Base-by-base conservation (phyloP, 2,329 filamentous ascomycete species). In the Lasiodiplodia citricola region DNA sequence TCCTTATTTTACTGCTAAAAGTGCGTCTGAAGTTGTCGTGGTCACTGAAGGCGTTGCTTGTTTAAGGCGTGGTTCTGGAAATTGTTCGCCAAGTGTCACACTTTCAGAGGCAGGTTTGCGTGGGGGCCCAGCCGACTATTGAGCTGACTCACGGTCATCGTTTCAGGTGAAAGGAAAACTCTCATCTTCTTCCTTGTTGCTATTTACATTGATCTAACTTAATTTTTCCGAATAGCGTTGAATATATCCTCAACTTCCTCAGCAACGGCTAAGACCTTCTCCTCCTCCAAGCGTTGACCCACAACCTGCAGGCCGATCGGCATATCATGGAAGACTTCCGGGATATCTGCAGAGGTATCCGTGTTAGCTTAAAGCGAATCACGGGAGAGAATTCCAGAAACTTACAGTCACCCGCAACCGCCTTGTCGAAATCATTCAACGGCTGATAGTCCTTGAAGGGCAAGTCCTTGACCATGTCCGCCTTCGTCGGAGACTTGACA, bases 401-500 rank as follows among this genome's bases (percentile, higher is more conserved):
- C 57, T 47, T 8, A 60, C 44, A 57, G 10, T 38, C 41, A 28
- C 66, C 70, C 1, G 64, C 55, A 10, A 41, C 44, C 4, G 54
- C 35, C 55, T 56, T 54, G 37, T 72, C 71, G 3, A 52, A 38
- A 0, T 56, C 70, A 64, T 66, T 69, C 51, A 47, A 21, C 2
- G 70, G 55, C 16, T 28, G 25, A 38, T 67, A 70, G 11, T 21
- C 74, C 3, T 72, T 44, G 41, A 83, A 77, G 21, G 79, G 73
- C 18, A 77, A 72, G 73, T 90, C 88, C 4, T 87, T 65, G 0
- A 65, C 73, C 73, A 85, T 85, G 68, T 89, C 83, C 0, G 83
- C 86, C 52, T 76, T 82, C 0, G 86, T 88, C 1, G 89, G 84
- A 0, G 89, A 85, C 0, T 87, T 88, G 16, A 90, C 80, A 1